phyloP scores from a whole-genome alignment of 148 eudicot species.

The Rhododendron kiyosumense region DNA sequence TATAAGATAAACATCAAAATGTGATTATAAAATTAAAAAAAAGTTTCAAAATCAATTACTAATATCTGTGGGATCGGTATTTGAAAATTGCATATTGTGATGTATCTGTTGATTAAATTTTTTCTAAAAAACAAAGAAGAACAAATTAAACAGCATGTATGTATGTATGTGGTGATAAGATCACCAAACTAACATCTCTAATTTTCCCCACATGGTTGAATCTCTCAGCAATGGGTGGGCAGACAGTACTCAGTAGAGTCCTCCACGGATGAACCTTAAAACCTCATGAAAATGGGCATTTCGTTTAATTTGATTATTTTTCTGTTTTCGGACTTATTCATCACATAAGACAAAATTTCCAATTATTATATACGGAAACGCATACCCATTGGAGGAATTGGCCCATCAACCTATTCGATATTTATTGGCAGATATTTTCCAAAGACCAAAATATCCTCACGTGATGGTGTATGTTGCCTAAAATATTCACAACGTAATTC shows the following conservation, averaged over 20 bases:
- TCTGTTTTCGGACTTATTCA: not conserved
- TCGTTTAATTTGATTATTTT: not conserved
- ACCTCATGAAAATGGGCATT: constrained; percentile 14
- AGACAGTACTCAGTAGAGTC: constrained; percentile 17
- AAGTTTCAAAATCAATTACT: too few species aligned
- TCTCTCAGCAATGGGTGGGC: constrained; percentile 10
- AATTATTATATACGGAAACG: not conserved
- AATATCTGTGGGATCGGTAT: too few species aligned
- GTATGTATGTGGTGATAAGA: not conserved
- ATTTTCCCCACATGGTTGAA: constrained; percentile 14
- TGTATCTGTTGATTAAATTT: not conserved
- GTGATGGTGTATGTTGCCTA: not conserved
- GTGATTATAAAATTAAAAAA: too few species aligned
- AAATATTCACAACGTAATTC: too few species aligned
- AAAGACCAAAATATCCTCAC: not conserved
- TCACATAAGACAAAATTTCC: not conserved
- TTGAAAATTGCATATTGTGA: not conserved
- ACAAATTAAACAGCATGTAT: not conserved
- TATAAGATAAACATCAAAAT: too few species aligned
- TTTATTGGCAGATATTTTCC: too few species aligned
- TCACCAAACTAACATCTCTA: not conserved
- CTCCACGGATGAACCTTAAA: constrained; percentile 27
- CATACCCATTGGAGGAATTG: not conserved
- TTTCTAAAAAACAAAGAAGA: not conserved
- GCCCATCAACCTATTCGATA: not conserved